Evolutionary conservation across 345 rosid genomes (phyloP), one percentile per base, ranked within the genome.

Genomic region (Moricandia moricandioides): DNA sequence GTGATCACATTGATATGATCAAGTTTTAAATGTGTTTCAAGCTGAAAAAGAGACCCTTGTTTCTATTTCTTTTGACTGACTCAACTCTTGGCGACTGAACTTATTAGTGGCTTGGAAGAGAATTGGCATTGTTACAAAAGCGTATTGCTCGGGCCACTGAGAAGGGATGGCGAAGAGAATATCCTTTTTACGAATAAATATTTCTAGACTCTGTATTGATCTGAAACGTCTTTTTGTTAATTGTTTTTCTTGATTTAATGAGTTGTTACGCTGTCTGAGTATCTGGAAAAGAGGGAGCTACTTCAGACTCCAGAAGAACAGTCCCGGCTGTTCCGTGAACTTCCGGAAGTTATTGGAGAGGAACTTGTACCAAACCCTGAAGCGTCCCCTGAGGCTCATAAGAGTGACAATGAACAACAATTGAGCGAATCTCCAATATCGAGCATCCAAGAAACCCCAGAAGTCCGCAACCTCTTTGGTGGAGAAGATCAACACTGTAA

Each of bases 151-250:
- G 75, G 75, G 93, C 97, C 74, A 93, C 84, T 80, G 96, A 91
- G 79, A 91, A 93, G 82, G 97, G 98, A 62, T 87, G 90, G 96
- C 91, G 92, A 62, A 87, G 75, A 88, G 98, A 93, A 93, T 93
- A 93, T 93, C 96, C 96, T 90, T 86, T 65, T 39, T 43, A 2
- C 45, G 71, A 21, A 0, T 35, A 8, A 33, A 33, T n/a, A n/a
- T n/a, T n/a, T n/a, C n/a, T n/a, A n/a, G n/a, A n/a, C n/a, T n/a
- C n/a, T n/a, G n/a, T n/a, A n/a, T n/a, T n/a, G n/a, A n/a, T n/a
- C 39, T 35, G 39, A 35, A 35, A 35, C 39, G 39, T 93, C 96
- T 90, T 86, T 65, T 39, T 69, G 9, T 31, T 21, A 13, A 17
- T 52, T n/a, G 67, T 71, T 70, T 62, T 84, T 24, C 93, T 93